Base-by-base conservation (phyloP, 148 eudicot genomes). In the Rhododendron ferrugineum region DNA sequence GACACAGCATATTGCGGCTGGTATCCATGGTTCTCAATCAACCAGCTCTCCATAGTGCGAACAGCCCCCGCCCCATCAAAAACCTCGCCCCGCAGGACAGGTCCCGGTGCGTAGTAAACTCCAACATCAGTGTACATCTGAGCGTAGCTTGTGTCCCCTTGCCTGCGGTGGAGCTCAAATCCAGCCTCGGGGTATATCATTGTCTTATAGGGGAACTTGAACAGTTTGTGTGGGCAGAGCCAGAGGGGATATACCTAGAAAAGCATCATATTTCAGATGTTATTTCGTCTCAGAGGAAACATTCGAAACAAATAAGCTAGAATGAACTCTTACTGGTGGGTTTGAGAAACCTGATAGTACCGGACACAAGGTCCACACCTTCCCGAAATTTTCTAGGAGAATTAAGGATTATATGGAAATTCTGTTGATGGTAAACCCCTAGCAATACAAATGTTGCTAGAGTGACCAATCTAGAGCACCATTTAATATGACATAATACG, bases 121-220 rank as follows among this genome's bases (percentile, higher is more conserved):
- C 98, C 98, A 42, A 95, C 92, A 81, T 95, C 96, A 4, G 95
- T 94, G 90, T 94, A 95, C 98, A 95, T 95, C 88, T 95, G 98
- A 80, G 98, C 93, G 68, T 95, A 95, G 15, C 83, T 20, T 11
- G 96, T 94, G 88, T 95, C 98, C 0, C 98, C 98, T 83, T 93
- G 96, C 83, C 98, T 91, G 74, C 82, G 87, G 28, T 92, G 91
- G 14, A 85, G 91, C 90, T 94, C 98, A 60, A 95, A 95, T 83
- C 98, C 97, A 78, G 96, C 93, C 87, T 95, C 95, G 0, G 98
- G 96, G 42, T 94, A 93, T 15, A 95, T 85, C 98, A 93, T 94
- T 79, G 98, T 93, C 78, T 94, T 95, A 83, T 86, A 79, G 1
- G 98, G 98, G 49, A 93, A 89, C 85, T 91, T 93, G 90, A 86